phyloP scores from a whole-genome alignment of 148 eudicot genomes.

The Beta vulgaris region DNA sequence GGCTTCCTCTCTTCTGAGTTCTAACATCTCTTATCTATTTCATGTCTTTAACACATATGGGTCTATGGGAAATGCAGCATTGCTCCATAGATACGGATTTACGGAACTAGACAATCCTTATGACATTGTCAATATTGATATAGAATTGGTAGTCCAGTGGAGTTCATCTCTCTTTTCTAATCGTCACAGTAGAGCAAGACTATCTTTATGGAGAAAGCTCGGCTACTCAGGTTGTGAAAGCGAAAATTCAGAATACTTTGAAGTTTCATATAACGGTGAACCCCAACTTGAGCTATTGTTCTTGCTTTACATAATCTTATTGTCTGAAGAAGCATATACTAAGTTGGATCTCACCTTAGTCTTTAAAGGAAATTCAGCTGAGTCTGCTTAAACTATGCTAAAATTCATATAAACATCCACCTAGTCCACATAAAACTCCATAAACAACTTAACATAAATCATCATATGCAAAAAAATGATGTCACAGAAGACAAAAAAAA shows the following conservation, averaged over 20 bases:
- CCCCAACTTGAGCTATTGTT: conserved; percentile 81
- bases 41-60: conserved; percentile 97
- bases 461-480: too few species aligned
- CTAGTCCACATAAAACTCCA: too few species aligned
- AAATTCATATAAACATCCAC: too few species aligned
- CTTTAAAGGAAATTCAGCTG: conserved; percentile 19
- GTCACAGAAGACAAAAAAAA: too few species aligned
- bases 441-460: too few species aligned
- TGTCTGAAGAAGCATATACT: conserved; percentile 58
- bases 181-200: conserved; percentile 58
- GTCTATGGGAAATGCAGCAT: conserved; percentile 81
- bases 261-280: conserved; percentile 69
- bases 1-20: not conserved
- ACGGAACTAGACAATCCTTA: conserved; percentile 69
- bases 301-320: conserved; percentile 53
- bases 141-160: conserved; percentile 78
- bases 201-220: conserved; percentile 72
- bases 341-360: conserved; percentile 50
- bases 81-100: conserved; percentile 93
- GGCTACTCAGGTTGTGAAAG: conserved; percentile 61
- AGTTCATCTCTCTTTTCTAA: conserved; percentile 60
- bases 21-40: conserved; percentile 9
- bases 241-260: conserved; percentile 79
- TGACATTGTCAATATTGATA: conserved; percentile 77
- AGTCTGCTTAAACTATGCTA: too few species aligned